A percentile compares a stretch with the other conserved stretches of the same genome.
Evolutionary conservation across 148 eudicot genomes (phyloP).

Genomic region (Rhododendron mucronatum): DNA sequence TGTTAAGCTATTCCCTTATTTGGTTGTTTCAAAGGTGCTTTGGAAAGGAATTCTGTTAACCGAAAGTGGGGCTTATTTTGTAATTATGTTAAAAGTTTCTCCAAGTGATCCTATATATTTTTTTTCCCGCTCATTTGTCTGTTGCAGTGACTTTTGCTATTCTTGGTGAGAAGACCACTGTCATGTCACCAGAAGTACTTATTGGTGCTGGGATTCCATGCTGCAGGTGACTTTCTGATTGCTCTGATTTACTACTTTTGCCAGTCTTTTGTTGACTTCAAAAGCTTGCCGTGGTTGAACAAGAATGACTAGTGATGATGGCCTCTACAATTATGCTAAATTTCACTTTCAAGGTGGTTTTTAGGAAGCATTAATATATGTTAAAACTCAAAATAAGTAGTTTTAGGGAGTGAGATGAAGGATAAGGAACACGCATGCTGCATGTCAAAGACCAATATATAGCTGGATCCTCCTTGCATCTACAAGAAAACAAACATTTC

Average conservation of each 20-base stretch:
- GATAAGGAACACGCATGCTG: neutral
- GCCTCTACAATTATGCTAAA: neutral
- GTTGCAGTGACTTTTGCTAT: constrained; percentile 78
- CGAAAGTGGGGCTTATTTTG: neutral
- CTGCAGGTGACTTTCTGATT: constrained; percentile 67
- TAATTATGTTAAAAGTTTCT: constrained; percentile 6
- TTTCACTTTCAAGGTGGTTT: neutral
- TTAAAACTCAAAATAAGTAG: neutral
- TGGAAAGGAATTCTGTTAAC: neutral
- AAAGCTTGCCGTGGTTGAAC: neutral
- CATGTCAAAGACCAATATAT: neutral
- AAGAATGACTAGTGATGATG: neutral
- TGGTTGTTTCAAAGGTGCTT: neutral
- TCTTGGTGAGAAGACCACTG: constrained; percentile 95
- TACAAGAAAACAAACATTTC: neutral
- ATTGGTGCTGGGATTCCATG: constrained; percentile 86
- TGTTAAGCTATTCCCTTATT: neutral
- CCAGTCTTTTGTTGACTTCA: constrained; percentile 1
- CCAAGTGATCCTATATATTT: constrained; percentile 7
- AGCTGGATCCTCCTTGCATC: neutral
- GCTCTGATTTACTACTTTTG: neutral
- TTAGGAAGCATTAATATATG: neutral
- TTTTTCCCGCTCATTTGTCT: neutral
- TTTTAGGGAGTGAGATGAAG: constrained; percentile 4
- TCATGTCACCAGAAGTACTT: constrained; percentile 98